Evolutionary conservation across 306 rosid genomes (phyloP), one percentile per base, ranked within the genome.

Genomic region (Amphicarpaea edgeworthii): DNA sequence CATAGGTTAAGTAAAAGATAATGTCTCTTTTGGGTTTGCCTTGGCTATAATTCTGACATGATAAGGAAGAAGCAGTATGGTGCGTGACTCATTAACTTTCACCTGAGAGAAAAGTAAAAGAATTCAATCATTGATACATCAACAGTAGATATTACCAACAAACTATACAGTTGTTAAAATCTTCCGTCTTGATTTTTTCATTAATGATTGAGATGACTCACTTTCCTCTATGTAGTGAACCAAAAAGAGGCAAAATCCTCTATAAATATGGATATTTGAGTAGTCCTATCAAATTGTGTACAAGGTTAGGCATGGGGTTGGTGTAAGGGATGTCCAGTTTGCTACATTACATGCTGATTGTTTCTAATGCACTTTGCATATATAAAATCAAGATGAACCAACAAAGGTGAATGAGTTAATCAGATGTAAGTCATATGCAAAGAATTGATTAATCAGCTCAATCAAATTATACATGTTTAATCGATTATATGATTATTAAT

Each of bases 61-160:
- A 46, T 34, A 45, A 43, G n/a, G n/a, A 51, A 53, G 75, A 68
- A 68, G 41, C 62, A n/a, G n/a, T n/a, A n/a, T n/a, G n/a, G n/a
- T n/a, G n/a, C n/a, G n/a, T n/a, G n/a, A n/a, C n/a, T n/a, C n/a
- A n/a, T n/a, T n/a, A n/a, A n/a, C n/a, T 28, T 26, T 61, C 14
- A 28, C 23, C 16, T 61, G 15, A 34, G 46, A 15, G 20, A 26
- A 59, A 26, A 28, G 12, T 14, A 28, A 24, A 59, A 30, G 8
- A 59, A 14, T 20, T 59, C 19, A 14, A 30, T 30, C 43, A 60
- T 59, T 7, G 42, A 14, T 59, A 20, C 8, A 9, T 54, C 9
- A 20, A 54, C 7, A 11, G 8, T 17, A 19, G 28, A 28, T 30
- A 28, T 59, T 59, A 15, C 19, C 64, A 58, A 58, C 64, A 12